Evolutionary conservation across 257 asterid genomes (phyloP).

Genomic region (Coffea canephora): DNA sequence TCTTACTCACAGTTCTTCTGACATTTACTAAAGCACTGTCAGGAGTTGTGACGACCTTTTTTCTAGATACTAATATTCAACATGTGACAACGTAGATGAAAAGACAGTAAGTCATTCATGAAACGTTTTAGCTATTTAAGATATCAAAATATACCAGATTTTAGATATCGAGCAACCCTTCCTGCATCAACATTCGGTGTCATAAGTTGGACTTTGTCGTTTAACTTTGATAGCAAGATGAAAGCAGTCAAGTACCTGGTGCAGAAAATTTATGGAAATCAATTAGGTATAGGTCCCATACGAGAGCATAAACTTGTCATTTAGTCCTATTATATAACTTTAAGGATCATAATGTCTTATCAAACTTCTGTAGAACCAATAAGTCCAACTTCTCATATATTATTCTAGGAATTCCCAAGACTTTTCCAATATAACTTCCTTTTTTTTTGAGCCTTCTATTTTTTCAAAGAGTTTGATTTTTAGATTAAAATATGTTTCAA

Average conservation of each 20-base stretch:
- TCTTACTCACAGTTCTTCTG: not conserved
- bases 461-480: not conserved
- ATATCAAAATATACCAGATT: constrained; percentile 56
- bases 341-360: not conserved
- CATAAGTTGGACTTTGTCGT: constrained; percentile 57
- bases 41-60: not conserved
- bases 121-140: not conserved
- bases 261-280: constrained; percentile 2
- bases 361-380: not conserved
- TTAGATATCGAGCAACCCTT: constrained; percentile 68
- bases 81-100: not conserved
- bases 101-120: not conserved
- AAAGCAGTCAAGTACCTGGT: constrained; percentile 76
- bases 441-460: not conserved
- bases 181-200: constrained; percentile 60
- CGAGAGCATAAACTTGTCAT: not conserved
- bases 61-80: not conserved
- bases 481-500: not conserved
- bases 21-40: not conserved
- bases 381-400: not conserved
- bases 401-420: not conserved
- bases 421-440: not conserved
- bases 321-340: not conserved
- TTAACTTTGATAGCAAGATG: constrained; percentile 81
- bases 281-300: not conserved